Base-by-base conservation (phyloP, 805 yeast genomes). In the Candida quercuum region DNA sequence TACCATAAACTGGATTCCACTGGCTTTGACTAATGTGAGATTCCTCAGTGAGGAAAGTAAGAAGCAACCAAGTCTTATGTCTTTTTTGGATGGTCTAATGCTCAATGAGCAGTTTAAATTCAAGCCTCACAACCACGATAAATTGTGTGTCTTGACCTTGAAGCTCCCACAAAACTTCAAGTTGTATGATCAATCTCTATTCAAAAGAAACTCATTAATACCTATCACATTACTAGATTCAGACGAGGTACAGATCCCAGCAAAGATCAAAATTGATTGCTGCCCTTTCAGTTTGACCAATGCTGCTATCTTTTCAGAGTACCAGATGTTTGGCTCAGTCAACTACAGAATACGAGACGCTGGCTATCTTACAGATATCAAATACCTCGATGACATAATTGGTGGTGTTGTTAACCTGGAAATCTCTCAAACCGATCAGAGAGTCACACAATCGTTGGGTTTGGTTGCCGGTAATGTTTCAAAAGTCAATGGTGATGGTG, bases 221-320 rank as follows among this genome's bases (percentile, higher is more conserved):
- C 42, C 45, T 1, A 30, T 54, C 12, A 11, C 14, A 4, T 51
- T 52, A 30, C 28, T 25, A 27, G 18, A 29, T 11, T 13, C 47
- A 3, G 26, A 26, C 2, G 18, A 24, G 1, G 38, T 43, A 10
- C 15, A 21, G 5, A 39, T 51, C 7, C 57, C 59, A 3, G 29
- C 47, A 3, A 49, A 39, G 31, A 31, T 51, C 4, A 19, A 17
- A 2, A 39, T 55, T 6, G 43, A 48, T 16, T 49, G 58, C 23
- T 55, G 58, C 23, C 59, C 59, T 1, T 55, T 55, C 38, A 51
- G 57, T 36, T 28, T 53, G n/a, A 55, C 59, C 5, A 55, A 55
- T 38, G 49, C 48, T 15, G 54, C 58, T 1, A 38, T 55, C 11
- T 55, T 55, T 37, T 40, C 48, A 14, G 47, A 46, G 18, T 56